Percentiles rank a stretch among this genome's conserved stretches.
Conservation (phyloP, 768 basidiomycete genomes). For the Xerocomellus dryophilus region DNA sequence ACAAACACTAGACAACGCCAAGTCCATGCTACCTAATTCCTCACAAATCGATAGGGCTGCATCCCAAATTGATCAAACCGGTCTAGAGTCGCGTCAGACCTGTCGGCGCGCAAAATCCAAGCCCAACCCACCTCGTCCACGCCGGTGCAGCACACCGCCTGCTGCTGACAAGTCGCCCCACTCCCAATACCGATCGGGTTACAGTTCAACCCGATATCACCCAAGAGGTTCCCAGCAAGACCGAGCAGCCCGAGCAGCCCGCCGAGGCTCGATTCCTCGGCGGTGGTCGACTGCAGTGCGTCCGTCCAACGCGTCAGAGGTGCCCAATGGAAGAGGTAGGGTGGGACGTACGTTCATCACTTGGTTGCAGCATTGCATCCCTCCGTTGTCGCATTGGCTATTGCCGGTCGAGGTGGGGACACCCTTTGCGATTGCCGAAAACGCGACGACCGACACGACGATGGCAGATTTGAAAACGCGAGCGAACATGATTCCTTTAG, state of each 20-base stretch:
- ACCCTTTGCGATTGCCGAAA: slow-evolving; percentile 1
- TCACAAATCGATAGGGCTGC: slow-evolving; percentile 12
- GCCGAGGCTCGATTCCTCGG: neutral
- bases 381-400: slow-evolving; percentile 11
- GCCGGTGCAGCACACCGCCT: slow-evolving; percentile 11
- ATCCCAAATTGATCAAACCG: slow-evolving; percentile 13
- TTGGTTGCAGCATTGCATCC: slow-evolving; percentile 9
- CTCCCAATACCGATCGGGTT: neutral
- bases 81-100: neutral
- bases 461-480: slow-evolving; percentile 10
- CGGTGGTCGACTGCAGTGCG: neutral
- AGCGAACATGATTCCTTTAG: slow-evolving; percentile 11
- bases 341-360: neutral
- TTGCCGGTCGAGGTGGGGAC: neutral
- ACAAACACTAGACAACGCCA: too few species aligned
- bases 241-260: neutral
- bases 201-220: slow-evolving; percentile 7
- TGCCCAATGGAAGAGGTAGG: neutral
- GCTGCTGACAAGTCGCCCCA: neutral
- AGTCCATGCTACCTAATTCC: too few species aligned
- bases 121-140: neutral
- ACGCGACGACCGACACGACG: slow-evolving; percentile 7
- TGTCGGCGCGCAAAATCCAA: too few species aligned
- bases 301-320: neutral
- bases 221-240: neutral